These are phyloP conservation scores for Annulohypoxylon bovei DNA, from an alignment of 495 filamentous ascomycete species.

Conservation along the genomic window DNA sequence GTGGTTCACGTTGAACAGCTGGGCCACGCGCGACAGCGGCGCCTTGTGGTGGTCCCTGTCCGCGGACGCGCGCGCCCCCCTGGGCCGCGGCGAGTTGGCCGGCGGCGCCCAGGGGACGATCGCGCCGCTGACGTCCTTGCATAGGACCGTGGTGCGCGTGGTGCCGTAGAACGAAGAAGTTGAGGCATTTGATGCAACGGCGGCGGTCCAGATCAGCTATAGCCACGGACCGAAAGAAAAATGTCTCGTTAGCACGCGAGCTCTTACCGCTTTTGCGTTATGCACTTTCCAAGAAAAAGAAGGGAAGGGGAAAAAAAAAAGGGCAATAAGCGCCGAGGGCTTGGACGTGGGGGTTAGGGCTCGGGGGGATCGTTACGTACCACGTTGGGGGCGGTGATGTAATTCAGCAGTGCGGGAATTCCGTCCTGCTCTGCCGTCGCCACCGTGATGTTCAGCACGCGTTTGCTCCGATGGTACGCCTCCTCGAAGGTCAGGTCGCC, in stretches of 20 bases:
- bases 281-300: background rate
- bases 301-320: background rate
- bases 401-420: constrained; percentile 87
- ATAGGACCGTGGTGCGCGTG: constrained; percentile 73
- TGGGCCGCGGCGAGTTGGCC: constrained; percentile 73
- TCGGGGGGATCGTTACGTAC: constrained; percentile 61
- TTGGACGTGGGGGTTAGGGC: background rate
- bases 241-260: constrained; percentile 23
- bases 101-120: constrained; percentile 82
- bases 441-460: constrained; percentile 92
- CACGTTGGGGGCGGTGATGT: constrained; percentile 93
- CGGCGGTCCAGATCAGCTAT: constrained; percentile 90
- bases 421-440: constrained; percentile 77
- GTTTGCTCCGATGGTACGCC: constrained; percentile 84
- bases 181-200: constrained; percentile 89
- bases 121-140: constrained; percentile 81
- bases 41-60: constrained; percentile 80
- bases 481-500: constrained; percentile 95
- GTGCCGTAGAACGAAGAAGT: constrained; percentile 69
- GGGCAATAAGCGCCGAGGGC: background rate
- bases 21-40: constrained; percentile 82
- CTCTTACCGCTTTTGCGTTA: background rate
- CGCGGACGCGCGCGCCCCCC: constrained; percentile 63
- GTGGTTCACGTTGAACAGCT: constrained; percentile 94
- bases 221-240: background rate